A percentile compares a stretch with the other conserved stretches of the same genome.
These are phyloP conservation scores for Galeopsis tetrahit DNA, from an alignment of 257 asterid genomes.

Conservation along the genomic window DNA sequence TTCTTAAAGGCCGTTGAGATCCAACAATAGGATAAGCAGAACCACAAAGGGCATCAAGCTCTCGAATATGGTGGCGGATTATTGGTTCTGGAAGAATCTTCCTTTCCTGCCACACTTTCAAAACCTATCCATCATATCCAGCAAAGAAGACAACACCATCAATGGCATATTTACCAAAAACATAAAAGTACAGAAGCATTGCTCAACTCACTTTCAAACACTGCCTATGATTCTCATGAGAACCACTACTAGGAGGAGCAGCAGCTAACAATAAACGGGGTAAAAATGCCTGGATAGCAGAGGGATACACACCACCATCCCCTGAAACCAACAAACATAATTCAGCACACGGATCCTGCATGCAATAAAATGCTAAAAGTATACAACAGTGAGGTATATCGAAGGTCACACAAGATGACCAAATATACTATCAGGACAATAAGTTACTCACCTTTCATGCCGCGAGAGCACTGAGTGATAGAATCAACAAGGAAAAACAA, in stretches of 20 bases:
- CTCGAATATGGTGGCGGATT: slow-evolving; percentile 77
- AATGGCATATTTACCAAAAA: slow-evolving; percentile 18
- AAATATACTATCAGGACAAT: slow-evolving; percentile 26
- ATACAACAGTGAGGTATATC: slow-evolving; percentile 7
- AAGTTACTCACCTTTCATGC: slow-evolving; percentile 67
- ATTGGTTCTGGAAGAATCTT: slow-evolving; percentile 81
- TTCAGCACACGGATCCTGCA: slow-evolving; percentile 29
- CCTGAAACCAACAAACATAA: slow-evolving; percentile 51
- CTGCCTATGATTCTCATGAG: slow-evolving; percentile 83
- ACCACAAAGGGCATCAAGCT: slow-evolving; percentile 74
- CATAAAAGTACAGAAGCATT: slow-evolving; percentile 7
- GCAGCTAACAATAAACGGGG: slow-evolving; percentile 86
- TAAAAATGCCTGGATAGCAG: slow-evolving; percentile 74
- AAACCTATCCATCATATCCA: slow-evolving; percentile 60
- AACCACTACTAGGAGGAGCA: slow-evolving; percentile 81
- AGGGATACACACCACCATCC: slow-evolving; percentile 75
- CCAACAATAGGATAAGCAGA: slow-evolving; percentile 59
- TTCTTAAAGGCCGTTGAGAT: slow-evolving; percentile 67
- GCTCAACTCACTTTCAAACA: slow-evolving; percentile 75
- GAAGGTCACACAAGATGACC: slow-evolving; percentile 26
- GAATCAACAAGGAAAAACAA: slow-evolving; percentile 89
- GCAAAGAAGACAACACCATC: slow-evolving; percentile 20
- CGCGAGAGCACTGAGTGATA: slow-evolving; percentile 75
- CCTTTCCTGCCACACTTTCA: slow-evolving; percentile 93
- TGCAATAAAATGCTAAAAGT: slow-evolving; percentile 11